These are phyloP conservation scores for Flaveria robusta DNA, from an alignment of 129 eudicot species.

Conservation along the genomic window DNA sequence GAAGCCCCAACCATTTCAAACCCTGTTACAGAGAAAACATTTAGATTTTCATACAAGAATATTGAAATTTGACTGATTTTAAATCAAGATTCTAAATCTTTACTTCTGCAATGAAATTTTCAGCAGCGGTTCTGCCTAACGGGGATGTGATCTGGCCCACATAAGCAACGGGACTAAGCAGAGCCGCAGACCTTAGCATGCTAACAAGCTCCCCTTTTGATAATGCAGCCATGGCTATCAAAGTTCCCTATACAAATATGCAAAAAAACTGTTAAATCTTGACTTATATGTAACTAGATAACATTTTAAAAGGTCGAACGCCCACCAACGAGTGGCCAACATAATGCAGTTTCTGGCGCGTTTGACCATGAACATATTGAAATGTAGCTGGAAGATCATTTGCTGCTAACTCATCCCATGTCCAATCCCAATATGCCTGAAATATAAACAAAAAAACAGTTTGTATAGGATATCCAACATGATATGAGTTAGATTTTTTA, in stretches of 20 bases:
- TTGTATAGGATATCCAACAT: too few relatives aligned
- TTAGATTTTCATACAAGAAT: constrained; percentile 13
- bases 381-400: constrained; percentile 66
- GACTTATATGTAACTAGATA: not conserved
- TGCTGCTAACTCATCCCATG: constrained; percentile 77
- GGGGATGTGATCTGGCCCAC: constrained; percentile 67
- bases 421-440: constrained; percentile 78
- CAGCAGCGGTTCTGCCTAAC: constrained; percentile 54
- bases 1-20: constrained; percentile 59
- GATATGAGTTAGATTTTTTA: not conserved
- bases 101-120: constrained; percentile 55
- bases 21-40: constrained; percentile 33
- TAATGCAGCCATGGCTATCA: constrained; percentile 62
- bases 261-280: constrained; percentile 4
- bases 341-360: constrained; percentile 65
- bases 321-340: constrained; percentile 78
- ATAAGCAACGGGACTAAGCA: constrained; percentile 71
- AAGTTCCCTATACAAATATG: constrained; percentile 57
- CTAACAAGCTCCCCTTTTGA: constrained; percentile 58
- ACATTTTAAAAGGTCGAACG: not conserved
- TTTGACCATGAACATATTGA: constrained; percentile 53
- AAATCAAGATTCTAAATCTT: constrained; percentile 1
- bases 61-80: constrained; percentile 4
- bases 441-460: not conserved
- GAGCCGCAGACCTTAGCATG: constrained; percentile 60